Conservation (phyloP, 1,284 basidiomycete genomes). For the Trichosporon ovoides region DNA sequence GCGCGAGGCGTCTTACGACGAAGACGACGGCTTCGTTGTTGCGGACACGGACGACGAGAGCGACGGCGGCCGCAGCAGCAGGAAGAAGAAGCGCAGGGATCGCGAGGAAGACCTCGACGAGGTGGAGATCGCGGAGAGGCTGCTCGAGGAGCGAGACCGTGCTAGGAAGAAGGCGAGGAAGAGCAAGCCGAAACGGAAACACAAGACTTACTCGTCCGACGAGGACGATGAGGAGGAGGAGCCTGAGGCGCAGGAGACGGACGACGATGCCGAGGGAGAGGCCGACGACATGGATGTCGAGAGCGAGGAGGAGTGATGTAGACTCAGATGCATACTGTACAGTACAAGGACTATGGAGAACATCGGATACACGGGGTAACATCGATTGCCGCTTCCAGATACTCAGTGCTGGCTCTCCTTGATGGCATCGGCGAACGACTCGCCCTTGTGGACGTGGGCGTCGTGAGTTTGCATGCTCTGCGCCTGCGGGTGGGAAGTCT, state of each 20-base stretch:
- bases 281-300: conserved; percentile 41
- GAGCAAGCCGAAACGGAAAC: conserved; percentile 28
- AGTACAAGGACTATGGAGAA: neutral
- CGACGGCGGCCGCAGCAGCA: conserved; percentile 20
- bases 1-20: conserved; percentile 31
- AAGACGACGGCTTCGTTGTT: conserved; percentile 47
- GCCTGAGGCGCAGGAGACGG: conserved; percentile 31
- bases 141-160: conserved; percentile 32
- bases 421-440: neutral
- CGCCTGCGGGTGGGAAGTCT: no score
- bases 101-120: conserved; percentile 31
- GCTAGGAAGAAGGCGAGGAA: conserved; percentile 16
- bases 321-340: neutral
- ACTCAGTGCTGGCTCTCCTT: neutral
- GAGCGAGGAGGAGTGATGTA: conserved; percentile 38
- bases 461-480: no score
- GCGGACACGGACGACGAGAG: conserved; percentile 38
- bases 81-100: conserved; percentile 23
- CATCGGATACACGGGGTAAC: neutral
- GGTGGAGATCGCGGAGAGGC: conserved; percentile 37
- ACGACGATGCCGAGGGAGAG: conserved; percentile 30
- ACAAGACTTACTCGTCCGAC: conserved; percentile 14
- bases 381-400: neutral
- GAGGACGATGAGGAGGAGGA: conserved; percentile 20
- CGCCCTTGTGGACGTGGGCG: neutral